Evolutionary conservation across 345 rosid genomes (phyloP), one percentile per base, ranked within the genome.

Genomic region (Raphanus raphanistrum): DNA sequence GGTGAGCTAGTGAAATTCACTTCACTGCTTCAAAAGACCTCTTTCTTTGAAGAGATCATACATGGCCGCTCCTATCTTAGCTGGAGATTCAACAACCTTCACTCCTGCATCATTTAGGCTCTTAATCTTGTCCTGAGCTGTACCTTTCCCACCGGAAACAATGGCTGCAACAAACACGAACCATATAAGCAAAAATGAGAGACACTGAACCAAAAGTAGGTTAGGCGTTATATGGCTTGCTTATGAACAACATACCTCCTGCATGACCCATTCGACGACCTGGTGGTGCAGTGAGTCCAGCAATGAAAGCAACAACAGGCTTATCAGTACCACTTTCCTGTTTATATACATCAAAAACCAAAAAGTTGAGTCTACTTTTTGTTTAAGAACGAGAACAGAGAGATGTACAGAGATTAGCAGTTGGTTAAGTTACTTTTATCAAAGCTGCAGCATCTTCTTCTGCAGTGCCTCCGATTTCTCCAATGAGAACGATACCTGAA

Each of bases 241-340:
- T 58, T 25, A 63, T 43, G 57, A 17, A n/a, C n/a, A n/a, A 38
- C 16, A 31, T 88, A 95, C 99, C 99, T 90, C 99, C 99, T 27
- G 99, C 99, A 78, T 95, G 99, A 64, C 99, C 99, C 99, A 95
- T 95, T 32, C 99, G 93, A 59, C 99, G 98, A 63, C 98, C 98
- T 1, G 98, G 99, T 63, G 98, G 97, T 64, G 99, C 99, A 66
- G 99, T 92, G 8, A 91, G 90, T 83, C 99, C 99, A 78, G 98
- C 99, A 82, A 95, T 95, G 57, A 95, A 95, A 26, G 98, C 97
- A 85, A 93, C 97, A 58, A 95, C 84, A 58, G 99, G 98, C 83
- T 95, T 95, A 13, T 95, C 90, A 62, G 99, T 95, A 55, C 93
- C 90, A 82, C 99, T 95, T 79, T 82, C 98, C 99, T 95, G 91